Base-by-base conservation (phyloP, 441 rosid species). In the Kokia cookei region DNA sequence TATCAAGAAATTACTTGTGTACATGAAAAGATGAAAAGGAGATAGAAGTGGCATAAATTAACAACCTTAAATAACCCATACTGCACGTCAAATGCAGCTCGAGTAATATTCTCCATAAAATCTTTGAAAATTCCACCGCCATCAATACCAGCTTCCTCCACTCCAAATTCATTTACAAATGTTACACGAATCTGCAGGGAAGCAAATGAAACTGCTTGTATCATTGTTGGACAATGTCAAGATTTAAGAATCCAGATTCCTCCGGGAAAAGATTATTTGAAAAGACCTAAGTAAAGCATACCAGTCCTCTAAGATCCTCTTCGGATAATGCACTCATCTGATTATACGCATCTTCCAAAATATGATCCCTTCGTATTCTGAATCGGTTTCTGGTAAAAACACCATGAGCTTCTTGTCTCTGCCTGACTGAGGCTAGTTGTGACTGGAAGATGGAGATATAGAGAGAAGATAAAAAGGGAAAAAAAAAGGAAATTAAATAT, bases 71-170 rank as follows among this genome's bases (percentile, higher is more conserved):
- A 96, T 81, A 96, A 86, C 59, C 99, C 98, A 81, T 94, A 94
- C 80, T 96, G 99, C 82, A 93, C 94, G 79, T 94, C 97, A 74
- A 96, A 96, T 59, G 98, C 99, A 55, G 99, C 98, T 70, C 93
- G 91, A 62, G 96, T 89, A 69, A 96, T 96, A 77, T 96, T 96
- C 80, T 96, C 98, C 99, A 96, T 94, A 82, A 96, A 96, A 88
- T 96, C 99, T 87, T 96, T 96, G 84, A 96, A 96, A 81, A 96
- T 96, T 60, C 98, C 99, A 77, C 98, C 99, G 71, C 99, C 99
- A 84, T 96, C 99, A 73, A 96, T 94, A 69, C 99, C 99, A 85
- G 99, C 98, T 83, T 96, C 99, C 86, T 96, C 99, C 73, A 94
- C 99, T 83, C 99, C 99, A 77, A 92, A 90, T 85, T 96, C 99